A percentile compares a stretch with the other conserved stretches of the same genome.
phyloP scores from a whole-genome alignment of 1,284 basidiomycete species.

The Sphaerobolus stellatus region DNA sequence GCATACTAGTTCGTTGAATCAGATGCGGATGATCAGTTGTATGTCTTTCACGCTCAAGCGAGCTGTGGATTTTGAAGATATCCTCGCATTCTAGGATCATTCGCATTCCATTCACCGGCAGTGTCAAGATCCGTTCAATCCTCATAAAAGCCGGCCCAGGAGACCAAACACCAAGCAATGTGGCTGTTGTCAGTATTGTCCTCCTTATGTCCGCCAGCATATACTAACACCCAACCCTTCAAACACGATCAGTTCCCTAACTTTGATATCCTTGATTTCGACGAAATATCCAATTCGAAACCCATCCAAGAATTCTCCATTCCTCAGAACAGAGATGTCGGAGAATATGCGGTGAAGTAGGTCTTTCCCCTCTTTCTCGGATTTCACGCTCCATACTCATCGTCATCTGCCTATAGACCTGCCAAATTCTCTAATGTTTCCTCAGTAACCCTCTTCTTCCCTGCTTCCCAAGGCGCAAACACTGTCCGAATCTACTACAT shows the following conservation, averaged over 20 bases:
- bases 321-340: constrained; percentile 65
- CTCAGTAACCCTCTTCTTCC: constrained; percentile 72
- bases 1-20: constrained; percentile 66
- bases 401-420: constrained; percentile 43
- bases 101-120: constrained; percentile 77
- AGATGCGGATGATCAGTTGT: constrained; percentile 83
- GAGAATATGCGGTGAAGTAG: constrained; percentile 72
- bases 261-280: constrained; percentile 70
- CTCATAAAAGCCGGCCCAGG: constrained; percentile 74
- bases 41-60: constrained; percentile 23
- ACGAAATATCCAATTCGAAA: constrained; percentile 57
- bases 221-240: too few species aligned
- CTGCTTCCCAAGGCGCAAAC: constrained; percentile 71
- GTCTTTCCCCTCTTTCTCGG: constrained; percentile 4
- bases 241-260: constrained; percentile 66
- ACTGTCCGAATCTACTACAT: constrained; percentile 69
- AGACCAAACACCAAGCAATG: constrained; percentile 67
- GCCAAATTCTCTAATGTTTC: constrained; percentile 76
- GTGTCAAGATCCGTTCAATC: constrained; percentile 71
- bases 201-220: constrained; percentile 1
- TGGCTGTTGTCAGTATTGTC: constrained; percentile 52
- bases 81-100: constrained; percentile 53
- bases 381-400: not conserved
- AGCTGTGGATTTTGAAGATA: not conserved
- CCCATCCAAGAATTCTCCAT: constrained; percentile 70